A percentile compares a stretch with the other conserved stretches of the same genome.
phyloP scores from a whole-genome alignment of 2,329 filamentous ascomycete genomes.

The Xylariaceae sp. region DNA sequence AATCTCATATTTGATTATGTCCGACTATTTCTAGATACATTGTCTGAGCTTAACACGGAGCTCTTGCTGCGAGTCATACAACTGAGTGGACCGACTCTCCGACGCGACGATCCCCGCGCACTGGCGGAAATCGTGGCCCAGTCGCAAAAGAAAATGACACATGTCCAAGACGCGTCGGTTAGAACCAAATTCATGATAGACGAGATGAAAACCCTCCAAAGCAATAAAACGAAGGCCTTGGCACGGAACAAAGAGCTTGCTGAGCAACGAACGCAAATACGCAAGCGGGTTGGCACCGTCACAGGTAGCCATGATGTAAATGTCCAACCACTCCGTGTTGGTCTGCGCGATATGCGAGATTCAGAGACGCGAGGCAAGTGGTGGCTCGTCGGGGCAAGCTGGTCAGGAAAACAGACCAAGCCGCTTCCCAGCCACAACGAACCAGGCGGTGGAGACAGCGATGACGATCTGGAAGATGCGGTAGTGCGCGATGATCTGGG shows the following conservation, averaged over 20 bases:
- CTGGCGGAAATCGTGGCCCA: slow-evolving; percentile 85
- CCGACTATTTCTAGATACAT: slow-evolving; percentile 67
- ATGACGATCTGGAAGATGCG: slow-evolving; percentile 34
- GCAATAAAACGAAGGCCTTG: slow-evolving; percentile 81
- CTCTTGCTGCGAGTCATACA: slow-evolving; percentile 81
- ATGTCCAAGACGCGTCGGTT: slow-evolving; percentile 66
- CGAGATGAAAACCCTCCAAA: slow-evolving; percentile 90
- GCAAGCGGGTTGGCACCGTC: slow-evolving; percentile 78
- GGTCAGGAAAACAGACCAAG: slow-evolving; percentile 47
- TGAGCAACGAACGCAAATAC: slow-evolving; percentile 84
- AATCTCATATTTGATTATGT: slow-evolving; percentile 90
- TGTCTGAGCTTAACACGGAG: slow-evolving; percentile 86
- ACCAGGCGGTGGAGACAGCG: slow-evolving; percentile 24
- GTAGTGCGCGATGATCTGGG: slow-evolving; percentile 43
- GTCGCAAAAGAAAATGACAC: slow-evolving; percentile 67
- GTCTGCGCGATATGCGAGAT: slow-evolving; percentile 76
- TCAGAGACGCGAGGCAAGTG: slow-evolving; percentile 89
- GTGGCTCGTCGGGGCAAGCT: slow-evolving; percentile 98
- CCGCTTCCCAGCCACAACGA: background rate
- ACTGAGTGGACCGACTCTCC: slow-evolving; percentile 75
- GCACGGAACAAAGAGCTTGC: slow-evolving; percentile 68
- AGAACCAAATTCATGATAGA: slow-evolving; percentile 98
- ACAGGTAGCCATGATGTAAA: slow-evolving; percentile 50
- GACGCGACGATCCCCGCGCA: slow-evolving; percentile 83
- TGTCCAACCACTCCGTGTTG: slow-evolving; percentile 73